Percentiles rank a stretch among this genome's conserved stretches.
These are phyloP conservation scores for Penicilliopsis zonata DNA, from an alignment of 495 filamentous ascomycete genomes.

Conservation along the genomic window DNA sequence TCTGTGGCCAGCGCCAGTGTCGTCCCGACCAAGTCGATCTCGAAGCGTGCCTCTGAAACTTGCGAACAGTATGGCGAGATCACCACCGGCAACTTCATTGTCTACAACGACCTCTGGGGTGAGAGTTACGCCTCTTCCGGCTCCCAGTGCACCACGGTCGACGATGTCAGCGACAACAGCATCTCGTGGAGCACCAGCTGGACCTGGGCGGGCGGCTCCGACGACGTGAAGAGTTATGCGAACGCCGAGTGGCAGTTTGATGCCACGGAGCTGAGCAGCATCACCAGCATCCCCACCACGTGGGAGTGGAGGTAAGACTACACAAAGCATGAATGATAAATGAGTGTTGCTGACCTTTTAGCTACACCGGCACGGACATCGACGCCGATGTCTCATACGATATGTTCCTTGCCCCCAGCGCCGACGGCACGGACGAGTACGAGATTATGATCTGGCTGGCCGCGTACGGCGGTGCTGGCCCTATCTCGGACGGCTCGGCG, in stretches of 20 bases:
- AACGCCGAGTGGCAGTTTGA: constrained; percentile 37
- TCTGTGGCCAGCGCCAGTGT: constrained; percentile 20
- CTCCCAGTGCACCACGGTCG: constrained; percentile 44
- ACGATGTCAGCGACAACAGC: constrained; percentile 28
- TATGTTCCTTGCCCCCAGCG: constrained; percentile 42
- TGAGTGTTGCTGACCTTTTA: too few relatives aligned
- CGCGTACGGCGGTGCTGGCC: constrained; percentile 47
- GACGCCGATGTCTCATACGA: constrained; percentile 58
- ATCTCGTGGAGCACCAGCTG: constrained; percentile 47
- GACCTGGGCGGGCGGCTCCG: constrained; percentile 40
- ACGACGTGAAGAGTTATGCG: constrained; percentile 48
- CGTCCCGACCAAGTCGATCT: constrained; percentile 24
- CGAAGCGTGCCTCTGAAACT: constrained; percentile 30
- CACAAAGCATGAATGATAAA: too few relatives aligned
- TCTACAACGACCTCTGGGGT: constrained; percentile 48
- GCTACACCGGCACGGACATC: constrained; percentile 41
- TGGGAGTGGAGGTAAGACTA: constrained; percentile 43
- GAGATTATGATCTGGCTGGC: constrained; percentile 67
- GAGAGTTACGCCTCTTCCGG: constrained; percentile 28
- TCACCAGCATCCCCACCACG: constrained; percentile 37
- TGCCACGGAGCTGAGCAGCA: constrained; percentile 31
- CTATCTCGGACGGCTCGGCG: constrained; percentile 43
- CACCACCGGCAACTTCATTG: constrained; percentile 33
- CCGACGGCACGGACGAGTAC: constrained; percentile 36
- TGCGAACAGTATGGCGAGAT: constrained; percentile 39